Evolutionary conservation across 202 grass and related monocot genomes (phyloP).

Genomic region (Zizania palustris): DNA sequence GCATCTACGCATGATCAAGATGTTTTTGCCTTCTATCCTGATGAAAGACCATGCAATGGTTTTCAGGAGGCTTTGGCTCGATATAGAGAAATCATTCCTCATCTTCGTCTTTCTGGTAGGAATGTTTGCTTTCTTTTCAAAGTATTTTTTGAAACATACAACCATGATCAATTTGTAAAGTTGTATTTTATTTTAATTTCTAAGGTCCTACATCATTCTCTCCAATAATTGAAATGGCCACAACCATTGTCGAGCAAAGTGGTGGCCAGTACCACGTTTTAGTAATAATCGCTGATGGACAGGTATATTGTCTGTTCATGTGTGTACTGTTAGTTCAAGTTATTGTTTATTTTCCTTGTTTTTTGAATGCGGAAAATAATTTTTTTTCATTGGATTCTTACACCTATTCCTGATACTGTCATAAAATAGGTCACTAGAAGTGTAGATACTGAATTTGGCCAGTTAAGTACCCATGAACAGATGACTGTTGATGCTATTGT

Average conservation of each 20-base stretch:
- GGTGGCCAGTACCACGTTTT: constrained; percentile 92
- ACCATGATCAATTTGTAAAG: constrained; percentile 32
- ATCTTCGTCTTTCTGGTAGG: constrained; percentile 79
- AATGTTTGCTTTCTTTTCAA: constrained; percentile 35
- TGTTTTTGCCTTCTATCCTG: constrained; percentile 78
- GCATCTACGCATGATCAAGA: constrained; percentile 89
- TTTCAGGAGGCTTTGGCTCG: constrained; percentile 71
- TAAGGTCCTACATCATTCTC: constrained; percentile 82
- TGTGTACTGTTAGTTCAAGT: neutral
- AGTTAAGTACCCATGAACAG: constrained; percentile 77
- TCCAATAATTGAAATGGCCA: constrained; percentile 89
- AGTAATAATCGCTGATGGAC: constrained; percentile 81
- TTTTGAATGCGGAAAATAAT: constrained; percentile 22
- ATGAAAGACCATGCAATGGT: constrained; percentile 74
- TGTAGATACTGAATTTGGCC: constrained; percentile 82
- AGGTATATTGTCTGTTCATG: constrained; percentile 47
- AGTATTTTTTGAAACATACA: neutral
- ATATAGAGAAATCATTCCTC: constrained; percentile 79
- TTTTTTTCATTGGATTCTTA: constrained; percentile 21
- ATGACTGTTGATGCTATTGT: constrained; percentile 90
- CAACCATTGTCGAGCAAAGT: constrained; percentile 76
- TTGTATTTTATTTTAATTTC: constrained; percentile 39
- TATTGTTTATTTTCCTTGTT: neutral
- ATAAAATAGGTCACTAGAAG: constrained; percentile 79
- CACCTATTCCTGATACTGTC: constrained; percentile 22